phyloP scores from a whole-genome alignment of 1,284 basidiomycete species.

The Rhodotorula glutinis region DNA sequence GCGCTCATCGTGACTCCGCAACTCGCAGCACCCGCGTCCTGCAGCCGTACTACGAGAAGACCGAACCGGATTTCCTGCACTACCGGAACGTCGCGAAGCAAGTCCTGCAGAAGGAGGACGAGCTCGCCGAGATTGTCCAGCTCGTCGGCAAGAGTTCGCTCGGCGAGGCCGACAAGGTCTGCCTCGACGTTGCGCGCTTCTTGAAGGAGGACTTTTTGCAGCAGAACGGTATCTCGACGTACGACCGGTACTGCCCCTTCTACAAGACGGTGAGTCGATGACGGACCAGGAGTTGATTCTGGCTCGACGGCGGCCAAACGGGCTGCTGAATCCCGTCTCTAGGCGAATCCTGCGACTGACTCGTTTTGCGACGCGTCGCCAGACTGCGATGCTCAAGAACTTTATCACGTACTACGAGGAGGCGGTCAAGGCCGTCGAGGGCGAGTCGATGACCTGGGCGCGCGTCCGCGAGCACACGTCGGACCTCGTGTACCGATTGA shows the following conservation, averaged over 20 bases:
- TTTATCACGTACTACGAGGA: constrained; percentile 92
- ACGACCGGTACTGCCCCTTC: constrained; percentile 97
- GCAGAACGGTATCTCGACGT: constrained; percentile 98
- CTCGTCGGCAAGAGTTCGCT: constrained; percentile 97
- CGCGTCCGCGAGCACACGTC: constrained; percentile 83
- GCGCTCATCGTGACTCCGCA: not conserved
- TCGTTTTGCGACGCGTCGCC: constrained; percentile 2
- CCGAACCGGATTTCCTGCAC: constrained; percentile 88
- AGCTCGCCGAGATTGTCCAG: constrained; percentile 98
- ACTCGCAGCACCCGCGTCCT: constrained; percentile 69
- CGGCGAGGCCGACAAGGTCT: constrained; percentile 98
- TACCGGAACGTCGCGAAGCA: constrained; percentile 88
- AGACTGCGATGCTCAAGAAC: constrained; percentile 90
- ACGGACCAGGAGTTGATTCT: not conserved
- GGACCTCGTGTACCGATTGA: constrained; percentile 81
- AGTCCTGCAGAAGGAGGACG: constrained; percentile 97
- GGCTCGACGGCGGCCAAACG: no score
- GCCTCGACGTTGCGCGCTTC: constrained; percentile 94
- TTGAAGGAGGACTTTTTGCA: constrained; percentile 90
- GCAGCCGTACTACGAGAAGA: constrained; percentile 86
- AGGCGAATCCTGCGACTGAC: not conserved
- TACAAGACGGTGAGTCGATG: constrained; percentile 66
- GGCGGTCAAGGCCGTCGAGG: constrained; percentile 77
- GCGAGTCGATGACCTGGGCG: constrained; percentile 80
- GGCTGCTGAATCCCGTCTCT: not conserved